Percentiles rank a stretch among this genome's conserved stretches.
Conservation (phyloP, 768 basidiomycete genomes). For the Lactarius akahatsu region DNA sequence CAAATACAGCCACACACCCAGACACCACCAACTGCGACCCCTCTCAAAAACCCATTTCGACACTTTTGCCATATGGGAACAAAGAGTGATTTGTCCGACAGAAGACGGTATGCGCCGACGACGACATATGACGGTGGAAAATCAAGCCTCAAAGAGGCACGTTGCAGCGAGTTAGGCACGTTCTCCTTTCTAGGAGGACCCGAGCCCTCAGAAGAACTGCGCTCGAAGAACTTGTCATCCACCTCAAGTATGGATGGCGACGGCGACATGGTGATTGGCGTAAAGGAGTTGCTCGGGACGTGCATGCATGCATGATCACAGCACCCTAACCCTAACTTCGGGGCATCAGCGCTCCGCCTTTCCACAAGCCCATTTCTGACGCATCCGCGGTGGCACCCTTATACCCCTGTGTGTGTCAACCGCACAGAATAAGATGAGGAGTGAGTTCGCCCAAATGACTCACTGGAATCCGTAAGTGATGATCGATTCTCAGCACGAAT, state of each 20-base stretch:
- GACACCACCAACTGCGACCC: constrained; percentile 60
- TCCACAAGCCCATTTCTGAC: neutral
- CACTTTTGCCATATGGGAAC: constrained; percentile 85
- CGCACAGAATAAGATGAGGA: neutral
- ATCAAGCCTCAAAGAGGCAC: constrained; percentile 61
- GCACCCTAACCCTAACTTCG: neutral
- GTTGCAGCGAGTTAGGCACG: constrained; percentile 39
- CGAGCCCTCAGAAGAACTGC: constrained; percentile 15
- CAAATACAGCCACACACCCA: constrained; percentile 52
- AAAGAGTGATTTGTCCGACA: constrained; percentile 68
- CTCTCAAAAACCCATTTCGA: constrained; percentile 69
- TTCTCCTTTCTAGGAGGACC: constrained; percentile 1
- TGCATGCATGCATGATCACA: neutral
- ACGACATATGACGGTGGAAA: constrained; percentile 83
- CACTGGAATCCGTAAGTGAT: neutral
- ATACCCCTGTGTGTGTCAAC: neutral
- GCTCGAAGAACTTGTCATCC: neutral
- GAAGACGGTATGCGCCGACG: constrained; percentile 80
- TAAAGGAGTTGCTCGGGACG: neutral
- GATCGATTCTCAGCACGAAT: neutral
- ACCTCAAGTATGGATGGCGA: constrained; percentile 9
- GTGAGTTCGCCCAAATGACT: neutral
- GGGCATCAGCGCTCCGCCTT: neutral
- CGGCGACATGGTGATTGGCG: constrained; percentile 9
- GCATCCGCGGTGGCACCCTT: neutral